Evolutionary conservation across 306 rosid genomes (phyloP).

Genomic region (Parietaria judaica): DNA sequence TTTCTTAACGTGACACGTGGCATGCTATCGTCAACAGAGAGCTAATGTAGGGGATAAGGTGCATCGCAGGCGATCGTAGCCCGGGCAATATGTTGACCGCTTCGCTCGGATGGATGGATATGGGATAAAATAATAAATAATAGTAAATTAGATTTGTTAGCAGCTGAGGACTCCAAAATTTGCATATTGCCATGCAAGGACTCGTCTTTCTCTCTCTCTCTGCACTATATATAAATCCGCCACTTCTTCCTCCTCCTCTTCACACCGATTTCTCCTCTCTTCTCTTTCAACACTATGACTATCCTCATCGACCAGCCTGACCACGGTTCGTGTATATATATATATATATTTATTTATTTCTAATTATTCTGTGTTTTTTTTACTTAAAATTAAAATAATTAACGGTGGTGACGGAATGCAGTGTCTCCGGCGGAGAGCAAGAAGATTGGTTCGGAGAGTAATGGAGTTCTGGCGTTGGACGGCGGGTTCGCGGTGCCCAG

Average conservation of each 20-base stretch:
- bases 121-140: neutral
- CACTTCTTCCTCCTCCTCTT: no score
- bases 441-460: constrained; percentile 22
- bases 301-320: constrained; percentile 41
- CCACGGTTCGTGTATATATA: constrained; percentile 23
- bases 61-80: no score
- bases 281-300: constrained; percentile 34
- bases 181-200: constrained; percentile 37
- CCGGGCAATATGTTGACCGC: no score
- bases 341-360: neutral
- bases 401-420: neutral
- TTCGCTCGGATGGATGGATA: constrained; percentile 16
- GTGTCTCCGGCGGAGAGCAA: constrained; percentile 27
- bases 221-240: no score
- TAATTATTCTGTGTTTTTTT: neutral
- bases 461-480: constrained; percentile 43
- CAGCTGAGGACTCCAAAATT: constrained; percentile 35
- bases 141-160: constrained; percentile 9
- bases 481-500: constrained; percentile 48
- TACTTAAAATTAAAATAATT: neutral
- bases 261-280: no score
- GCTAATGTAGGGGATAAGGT: no score
- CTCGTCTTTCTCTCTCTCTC: neutral
- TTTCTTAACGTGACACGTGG: neutral
- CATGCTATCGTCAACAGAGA: no score